A percentile compares a stretch with the other conserved stretches of the same genome.
phyloP scores from a whole-genome alignment of 768 basidiomycete species.

The Amanita exitialis region DNA sequence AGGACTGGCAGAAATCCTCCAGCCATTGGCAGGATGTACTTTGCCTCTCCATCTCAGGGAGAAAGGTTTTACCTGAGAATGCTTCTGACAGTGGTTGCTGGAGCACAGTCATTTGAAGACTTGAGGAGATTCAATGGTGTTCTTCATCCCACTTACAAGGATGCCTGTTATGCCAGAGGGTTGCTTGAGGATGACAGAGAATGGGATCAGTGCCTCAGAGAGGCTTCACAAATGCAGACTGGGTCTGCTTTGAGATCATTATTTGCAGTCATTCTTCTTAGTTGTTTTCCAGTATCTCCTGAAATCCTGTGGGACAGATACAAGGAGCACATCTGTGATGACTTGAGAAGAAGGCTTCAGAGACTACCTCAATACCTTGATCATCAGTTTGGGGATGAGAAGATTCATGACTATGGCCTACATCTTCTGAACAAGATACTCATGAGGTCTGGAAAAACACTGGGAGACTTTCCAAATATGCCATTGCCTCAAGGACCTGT shows the following conservation, averaged over 20 bases:
- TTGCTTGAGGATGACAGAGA: constrained; percentile 31
- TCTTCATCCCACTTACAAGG: constrained; percentile 19
- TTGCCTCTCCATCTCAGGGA: not conserved
- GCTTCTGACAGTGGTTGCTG: constrained; percentile 2
- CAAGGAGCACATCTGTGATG: no score
- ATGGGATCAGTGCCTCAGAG: constrained; percentile 26
- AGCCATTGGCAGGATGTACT: no score
- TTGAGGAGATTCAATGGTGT: constrained; percentile 12
- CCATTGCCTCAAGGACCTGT: no score
- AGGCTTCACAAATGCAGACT: constrained; percentile 23
- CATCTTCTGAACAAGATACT: no score
- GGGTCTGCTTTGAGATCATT: constrained; percentile 21
- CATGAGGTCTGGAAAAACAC: no score
- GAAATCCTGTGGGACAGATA: no score
- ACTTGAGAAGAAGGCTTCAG: no score
- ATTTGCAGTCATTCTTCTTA: constrained; percentile 19
- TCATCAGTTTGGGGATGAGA: no score
- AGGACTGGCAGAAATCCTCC: not conserved
- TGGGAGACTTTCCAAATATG: no score
- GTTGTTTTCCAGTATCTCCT: not conserved
- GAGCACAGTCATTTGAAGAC: constrained; percentile 9
- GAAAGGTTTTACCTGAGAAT: constrained; percentile 3
- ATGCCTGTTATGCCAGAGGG: constrained; percentile 25
- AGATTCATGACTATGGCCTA: no score
- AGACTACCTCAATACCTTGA: no score